Percentiles rank a stretch among this genome's conserved stretches.
Conservation (phyloP, 2,329 filamentous ascomycete genomes). For the Alternaria arborescens region DNA sequence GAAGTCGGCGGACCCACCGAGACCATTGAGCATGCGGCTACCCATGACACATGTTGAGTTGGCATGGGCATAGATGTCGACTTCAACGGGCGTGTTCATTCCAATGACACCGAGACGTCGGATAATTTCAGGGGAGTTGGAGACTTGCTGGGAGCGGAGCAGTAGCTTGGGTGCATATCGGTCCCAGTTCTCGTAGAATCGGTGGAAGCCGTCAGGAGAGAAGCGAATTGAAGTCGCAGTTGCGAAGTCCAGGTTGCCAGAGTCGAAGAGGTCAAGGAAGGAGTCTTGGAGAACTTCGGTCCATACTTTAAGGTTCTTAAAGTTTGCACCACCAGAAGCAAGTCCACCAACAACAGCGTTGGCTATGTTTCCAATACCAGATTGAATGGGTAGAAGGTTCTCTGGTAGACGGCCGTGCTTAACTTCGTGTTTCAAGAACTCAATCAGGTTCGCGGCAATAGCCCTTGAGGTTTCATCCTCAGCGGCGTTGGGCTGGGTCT, state of each 20-base stretch:
- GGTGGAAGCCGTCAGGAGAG: slow-evolving; percentile 88
- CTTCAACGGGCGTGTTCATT: slow-evolving; percentile 95
- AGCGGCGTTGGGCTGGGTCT: slow-evolving; percentile 76
- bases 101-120: slow-evolving; percentile 85
- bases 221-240: slow-evolving; percentile 91
- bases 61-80: slow-evolving; percentile 93
- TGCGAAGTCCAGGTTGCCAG: slow-evolving; percentile 85
- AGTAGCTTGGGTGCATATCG: slow-evolving; percentile 81
- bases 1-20: slow-evolving; percentile 85
- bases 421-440: slow-evolving; percentile 88
- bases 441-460: slow-evolving; percentile 83
- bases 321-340: slow-evolving; percentile 75
- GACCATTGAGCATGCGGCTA: slow-evolving; percentile 84
- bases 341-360: slow-evolving; percentile 90
- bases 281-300: slow-evolving; percentile 93
- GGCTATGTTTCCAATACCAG: slow-evolving; percentile 91
- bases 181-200: slow-evolving; percentile 89
- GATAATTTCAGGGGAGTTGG: slow-evolving; percentile 91
- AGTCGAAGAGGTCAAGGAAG: slow-evolving; percentile 92
- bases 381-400: slow-evolving; percentile 82
- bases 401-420: slow-evolving; percentile 76
- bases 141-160: slow-evolving; percentile 85
- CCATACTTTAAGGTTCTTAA: slow-evolving; percentile 90
- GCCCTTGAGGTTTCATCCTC: slow-evolving; percentile 76
- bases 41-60: slow-evolving; percentile 93